These are phyloP conservation scores for Solanum piurae DNA, from an alignment of 257 asterid species.

Conservation along the genomic window DNA sequence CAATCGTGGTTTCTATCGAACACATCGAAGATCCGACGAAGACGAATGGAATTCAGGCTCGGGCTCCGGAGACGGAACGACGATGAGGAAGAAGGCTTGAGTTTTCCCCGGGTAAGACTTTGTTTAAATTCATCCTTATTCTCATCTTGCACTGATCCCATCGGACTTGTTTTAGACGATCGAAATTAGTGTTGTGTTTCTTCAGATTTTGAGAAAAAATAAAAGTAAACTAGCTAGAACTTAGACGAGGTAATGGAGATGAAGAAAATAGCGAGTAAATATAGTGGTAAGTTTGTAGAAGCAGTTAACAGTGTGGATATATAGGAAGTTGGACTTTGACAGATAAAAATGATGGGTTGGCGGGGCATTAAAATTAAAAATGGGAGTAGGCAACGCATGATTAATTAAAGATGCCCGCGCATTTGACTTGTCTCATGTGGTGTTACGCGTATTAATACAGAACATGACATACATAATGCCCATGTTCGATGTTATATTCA, in stretches of 20 bases:
- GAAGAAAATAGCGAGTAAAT: not conserved
- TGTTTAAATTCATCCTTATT: not conserved
- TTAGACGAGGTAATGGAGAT: not conserved
- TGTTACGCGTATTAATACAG: not conserved
- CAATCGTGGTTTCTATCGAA: constrained; percentile 63
- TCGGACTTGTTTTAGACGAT: not conserved
- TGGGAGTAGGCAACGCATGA: not conserved
- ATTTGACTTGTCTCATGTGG: not conserved
- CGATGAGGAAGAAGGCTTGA: not conserved
- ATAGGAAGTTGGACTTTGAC: not conserved
- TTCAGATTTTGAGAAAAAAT: not conserved
- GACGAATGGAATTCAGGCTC: constrained; percentile 64
- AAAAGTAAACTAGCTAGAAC: not conserved
- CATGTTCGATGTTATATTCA: not conserved
- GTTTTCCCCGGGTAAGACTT: constrained; percentile 1
- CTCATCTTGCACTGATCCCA: not conserved
- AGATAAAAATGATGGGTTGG: not conserved
- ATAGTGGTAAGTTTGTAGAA: not conserved
- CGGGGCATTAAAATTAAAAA: not conserved
- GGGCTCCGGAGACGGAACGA: constrained; percentile 63
- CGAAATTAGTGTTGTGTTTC: not conserved
- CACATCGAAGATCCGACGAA: constrained; percentile 63
- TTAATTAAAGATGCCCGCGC: not conserved
- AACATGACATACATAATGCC: not conserved
- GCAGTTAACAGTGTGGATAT: not conserved